Evolutionary conservation across 352 stramenopile species (phyloP).

Genomic region (Thraustochytrium striatum): DNA sequence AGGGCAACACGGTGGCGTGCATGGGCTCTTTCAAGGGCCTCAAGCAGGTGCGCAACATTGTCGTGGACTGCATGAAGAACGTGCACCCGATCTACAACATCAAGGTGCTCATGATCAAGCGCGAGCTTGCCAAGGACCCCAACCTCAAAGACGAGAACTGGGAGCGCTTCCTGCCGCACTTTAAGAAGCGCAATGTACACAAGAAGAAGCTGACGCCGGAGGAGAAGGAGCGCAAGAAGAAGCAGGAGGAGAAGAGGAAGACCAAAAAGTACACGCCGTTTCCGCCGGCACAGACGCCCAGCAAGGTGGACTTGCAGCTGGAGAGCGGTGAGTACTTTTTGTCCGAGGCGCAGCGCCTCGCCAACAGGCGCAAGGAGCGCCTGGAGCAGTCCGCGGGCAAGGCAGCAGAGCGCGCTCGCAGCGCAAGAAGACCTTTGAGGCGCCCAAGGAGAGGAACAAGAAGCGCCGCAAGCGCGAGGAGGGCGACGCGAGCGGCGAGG

Average conservation of each 20-base stretch:
- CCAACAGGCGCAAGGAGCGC: slow-evolving; percentile 65
- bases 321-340: slow-evolving; percentile 99
- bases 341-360: slow-evolving; percentile 88
- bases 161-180: slow-evolving; percentile 95
- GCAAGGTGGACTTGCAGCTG: slow-evolving; percentile 97
- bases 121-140: slow-evolving; percentile 92
- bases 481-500: neutral
- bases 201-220: slow-evolving; percentile 76
- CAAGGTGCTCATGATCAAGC: slow-evolving; percentile 99
- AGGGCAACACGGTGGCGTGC: slow-evolving; percentile 90
- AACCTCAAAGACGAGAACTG: slow-evolving; percentile 94
- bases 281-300: slow-evolving; percentile 85
- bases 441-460: slow-evolving; percentile 51
- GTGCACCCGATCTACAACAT: slow-evolving; percentile 99
- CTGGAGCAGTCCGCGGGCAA: neutral
- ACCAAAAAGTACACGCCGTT: slow-evolving; percentile 98
- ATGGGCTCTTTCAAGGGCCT: slow-evolving; percentile 73
- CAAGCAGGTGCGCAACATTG: slow-evolving; percentile 66
- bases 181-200: slow-evolving; percentile 99
- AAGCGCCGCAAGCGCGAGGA: neutral
- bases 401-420: neutral
- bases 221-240: slow-evolving; percentile 95
- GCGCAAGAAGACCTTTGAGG: slow-evolving; percentile 53
- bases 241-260: slow-evolving; percentile 33
- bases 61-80: slow-evolving; percentile 99